Evolutionary conservation across 768 basidiomycete genomes (phyloP), one percentile per base, ranked within the genome.

Genomic region (Cubamyces lactineus): DNA sequence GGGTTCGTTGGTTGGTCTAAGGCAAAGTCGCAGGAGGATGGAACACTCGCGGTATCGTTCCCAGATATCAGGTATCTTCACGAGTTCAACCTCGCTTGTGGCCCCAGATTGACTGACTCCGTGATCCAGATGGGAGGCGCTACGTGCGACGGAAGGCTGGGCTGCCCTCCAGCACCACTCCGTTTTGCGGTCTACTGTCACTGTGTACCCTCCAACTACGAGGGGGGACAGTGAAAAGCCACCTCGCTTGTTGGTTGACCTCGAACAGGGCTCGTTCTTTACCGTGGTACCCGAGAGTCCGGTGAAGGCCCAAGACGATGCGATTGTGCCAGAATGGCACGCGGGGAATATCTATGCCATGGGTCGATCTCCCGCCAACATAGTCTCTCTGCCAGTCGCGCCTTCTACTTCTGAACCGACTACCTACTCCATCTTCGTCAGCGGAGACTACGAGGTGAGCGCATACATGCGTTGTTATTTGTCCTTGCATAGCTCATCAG

Each of bases 301-400:
- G n/a, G 28, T 2, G 3, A 23, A 69, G 12, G 55, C 73, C 34
- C 56, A 66, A 21, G 53, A 67, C 13, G 50, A 50, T 3, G 53
- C 69, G 3, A 23, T 66, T 17, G 66, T 77, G 5, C 78, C 79
- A 5, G 74, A 82, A 70, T 96, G 94, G 94, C 82, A 88, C 71
- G 74, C 84, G n/a, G 94, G 92, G 38, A 92, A 96, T 70, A 86
- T 96, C n/a, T 96, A 96, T 71, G 77, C 78, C 23, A 78, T 89
- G 74, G 81, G 85, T 59, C 75, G 76, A 28, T 74, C 84, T 19
- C 78, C 83, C 12, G 77, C 79, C 16, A 83, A 82, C 59, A 59
- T 75, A 38, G 79, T 87, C 38, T 72, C 71, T 24, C 76, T 89
- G 48, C 89, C 86, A 30, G 69, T 67, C 2, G 67, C 73, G 15